These are phyloP conservation scores for Monoraphidium neglectum DNA, from an alignment of 139 green algal species.

Conservation along the genomic window DNA sequence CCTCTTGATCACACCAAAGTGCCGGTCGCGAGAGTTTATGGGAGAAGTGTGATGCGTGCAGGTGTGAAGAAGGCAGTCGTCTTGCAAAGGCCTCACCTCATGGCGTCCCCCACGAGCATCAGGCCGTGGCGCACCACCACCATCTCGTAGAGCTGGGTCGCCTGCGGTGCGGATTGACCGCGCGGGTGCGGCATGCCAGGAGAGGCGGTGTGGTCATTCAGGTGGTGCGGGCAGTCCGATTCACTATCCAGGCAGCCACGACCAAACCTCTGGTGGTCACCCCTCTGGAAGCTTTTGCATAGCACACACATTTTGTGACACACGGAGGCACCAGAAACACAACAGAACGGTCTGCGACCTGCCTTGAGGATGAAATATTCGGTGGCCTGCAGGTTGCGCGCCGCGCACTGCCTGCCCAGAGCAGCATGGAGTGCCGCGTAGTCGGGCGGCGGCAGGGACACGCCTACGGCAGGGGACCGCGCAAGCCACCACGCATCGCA, in stretches of 20 bases:
- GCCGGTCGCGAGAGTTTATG: too few relatives aligned
- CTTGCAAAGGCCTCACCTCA: conserved; percentile 20
- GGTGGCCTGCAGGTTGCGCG: conserved; percentile 67
- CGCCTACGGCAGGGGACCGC: conserved; percentile 32
- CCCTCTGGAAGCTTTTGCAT: too few relatives aligned
- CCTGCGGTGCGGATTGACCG: conserved; percentile 37
- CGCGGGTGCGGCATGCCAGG: too few relatives aligned
- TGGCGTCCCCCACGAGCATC: conserved; percentile 79
- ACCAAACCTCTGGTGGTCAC: conserved; percentile 3
- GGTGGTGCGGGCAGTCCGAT: too few relatives aligned
- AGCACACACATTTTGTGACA: too few relatives aligned
- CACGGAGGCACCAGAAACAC: too few relatives aligned
- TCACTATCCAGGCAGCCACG: too few relatives aligned
- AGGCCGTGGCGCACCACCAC: conserved; percentile 82
- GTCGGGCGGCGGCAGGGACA: conserved; percentile 64
- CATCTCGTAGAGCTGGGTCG: conserved; percentile 89
- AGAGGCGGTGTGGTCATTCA: too few relatives aligned
- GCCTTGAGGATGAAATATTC: conserved; percentile 78
- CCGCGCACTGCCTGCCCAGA: conserved; percentile 60
- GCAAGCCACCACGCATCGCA: too few relatives aligned
- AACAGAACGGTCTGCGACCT: neutral
- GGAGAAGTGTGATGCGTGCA: too few relatives aligned
- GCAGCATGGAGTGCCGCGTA: conserved; percentile 57
- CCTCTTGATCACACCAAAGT: too few relatives aligned
- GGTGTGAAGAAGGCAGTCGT: too few relatives aligned